Evolutionary conservation across 2,329 filamentous ascomycete species (phyloP).

Genomic region (Botrytis paeoniae): DNA sequence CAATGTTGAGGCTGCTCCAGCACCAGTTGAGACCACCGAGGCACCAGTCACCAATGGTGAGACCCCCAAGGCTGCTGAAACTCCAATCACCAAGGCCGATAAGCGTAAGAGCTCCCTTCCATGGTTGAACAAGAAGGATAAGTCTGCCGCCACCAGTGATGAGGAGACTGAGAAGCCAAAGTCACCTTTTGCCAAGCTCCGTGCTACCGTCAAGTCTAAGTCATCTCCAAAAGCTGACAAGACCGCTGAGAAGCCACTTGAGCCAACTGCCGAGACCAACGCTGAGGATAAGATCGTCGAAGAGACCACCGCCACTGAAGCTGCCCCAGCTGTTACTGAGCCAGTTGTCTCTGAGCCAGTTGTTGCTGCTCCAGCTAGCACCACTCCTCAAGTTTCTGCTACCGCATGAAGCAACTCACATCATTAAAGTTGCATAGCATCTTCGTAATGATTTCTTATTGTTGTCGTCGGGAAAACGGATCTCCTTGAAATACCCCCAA

Average conservation of each 20-base stretch:
- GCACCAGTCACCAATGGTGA: constrained; percentile 41
- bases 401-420: constrained; percentile 32
- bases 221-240: constrained; percentile 46
- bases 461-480: constrained; percentile 36
- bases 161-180: constrained; percentile 43
- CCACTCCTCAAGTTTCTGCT: constrained; percentile 35
- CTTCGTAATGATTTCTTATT: constrained; percentile 28
- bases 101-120: constrained; percentile 61
- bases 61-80: constrained; percentile 40
- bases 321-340: constrained; percentile 29
- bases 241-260: constrained; percentile 39
- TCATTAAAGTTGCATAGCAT: constrained; percentile 17
- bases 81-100: constrained; percentile 41
- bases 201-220: constrained; percentile 39
- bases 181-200: constrained; percentile 39
- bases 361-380: constrained; percentile 28
- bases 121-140: constrained; percentile 64
- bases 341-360: constrained; percentile 27
- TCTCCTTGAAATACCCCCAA: constrained; percentile 41
- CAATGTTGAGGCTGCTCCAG: constrained; percentile 30
- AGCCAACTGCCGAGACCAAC: constrained; percentile 33
- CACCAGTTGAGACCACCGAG: constrained; percentile 36
- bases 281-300: constrained; percentile 24
- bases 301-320: constrained; percentile 35
- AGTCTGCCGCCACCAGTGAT: constrained; percentile 40